phyloP scores from a whole-genome alignment of 2,329 filamentous ascomycete species.

The Botryotinia calthae region DNA sequence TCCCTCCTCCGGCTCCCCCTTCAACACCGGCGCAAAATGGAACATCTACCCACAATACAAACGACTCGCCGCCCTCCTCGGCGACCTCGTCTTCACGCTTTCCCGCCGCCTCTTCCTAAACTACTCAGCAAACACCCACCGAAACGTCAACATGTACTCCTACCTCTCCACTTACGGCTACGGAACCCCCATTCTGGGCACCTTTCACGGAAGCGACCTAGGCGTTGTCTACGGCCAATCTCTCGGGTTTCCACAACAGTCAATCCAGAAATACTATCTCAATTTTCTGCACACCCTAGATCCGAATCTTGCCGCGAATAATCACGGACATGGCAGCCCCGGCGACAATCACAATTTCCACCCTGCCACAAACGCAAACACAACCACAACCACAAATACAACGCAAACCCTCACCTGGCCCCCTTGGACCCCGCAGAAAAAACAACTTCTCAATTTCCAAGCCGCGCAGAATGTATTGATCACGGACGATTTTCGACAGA shows the following conservation, averaged over 20 bases:
- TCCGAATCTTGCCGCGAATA: slow-evolving; percentile 57
- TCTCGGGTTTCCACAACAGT: slow-evolving; percentile 40
- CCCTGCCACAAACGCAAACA: background rate
- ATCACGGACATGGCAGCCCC: slow-evolving; percentile 42
- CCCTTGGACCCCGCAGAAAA: background rate
- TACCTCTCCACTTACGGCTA: slow-evolving; percentile 72
- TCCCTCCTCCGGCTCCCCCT: slow-evolving; percentile 59
- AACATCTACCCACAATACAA: slow-evolving; percentile 74
- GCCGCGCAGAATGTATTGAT: background rate
- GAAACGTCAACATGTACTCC: slow-evolving; percentile 62
- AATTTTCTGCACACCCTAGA: slow-evolving; percentile 69
- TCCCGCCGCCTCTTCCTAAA: slow-evolving; percentile 63
- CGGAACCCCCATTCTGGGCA: slow-evolving; percentile 69
- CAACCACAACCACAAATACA: slow-evolving; percentile 46
- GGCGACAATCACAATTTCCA: background rate
- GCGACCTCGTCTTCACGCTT: slow-evolving; percentile 73
- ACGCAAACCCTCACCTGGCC: slow-evolving; percentile 40
- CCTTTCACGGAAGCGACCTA: slow-evolving; percentile 69
- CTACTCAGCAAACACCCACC: slow-evolving; percentile 48
- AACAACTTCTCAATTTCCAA: background rate
- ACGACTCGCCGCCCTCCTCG: slow-evolving; percentile 69
- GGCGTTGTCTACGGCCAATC: slow-evolving; percentile 58
- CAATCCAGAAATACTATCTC: slow-evolving; percentile 67
- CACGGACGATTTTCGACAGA: background rate
- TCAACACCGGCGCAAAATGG: slow-evolving; percentile 65